phyloP scores from a whole-genome alignment of 176 grass and related monocot genomes.

The Lolium multiflorum region DNA sequence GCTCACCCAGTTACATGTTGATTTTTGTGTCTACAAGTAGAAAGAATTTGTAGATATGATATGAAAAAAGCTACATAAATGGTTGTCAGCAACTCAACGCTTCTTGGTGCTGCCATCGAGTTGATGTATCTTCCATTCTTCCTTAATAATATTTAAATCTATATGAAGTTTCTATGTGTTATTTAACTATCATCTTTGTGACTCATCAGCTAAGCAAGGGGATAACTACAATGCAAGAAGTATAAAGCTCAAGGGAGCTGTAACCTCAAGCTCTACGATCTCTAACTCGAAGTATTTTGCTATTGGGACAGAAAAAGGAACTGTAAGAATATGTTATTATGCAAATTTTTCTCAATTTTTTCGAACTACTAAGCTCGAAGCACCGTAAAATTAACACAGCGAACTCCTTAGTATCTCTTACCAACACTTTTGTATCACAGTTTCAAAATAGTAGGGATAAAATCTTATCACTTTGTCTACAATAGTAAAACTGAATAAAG shows the following conservation, averaged over 20 bases:
- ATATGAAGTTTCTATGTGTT: conserved; percentile 28
- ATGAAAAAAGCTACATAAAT: background rate
- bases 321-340: conserved; percentile 63
- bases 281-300: conserved; percentile 71
- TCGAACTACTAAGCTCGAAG: background rate
- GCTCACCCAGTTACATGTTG: background rate
- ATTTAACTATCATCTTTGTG: conserved; percentile 27
- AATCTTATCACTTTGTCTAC: background rate
- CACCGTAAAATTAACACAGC: background rate
- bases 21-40: conserved; percentile 6
- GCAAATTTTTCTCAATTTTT: background rate
- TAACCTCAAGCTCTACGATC: conserved; percentile 59
- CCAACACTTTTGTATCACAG: background rate
- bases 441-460: background rate
- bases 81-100: background rate
- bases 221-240: conserved; percentile 62
- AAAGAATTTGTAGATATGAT: conserved; percentile 5
- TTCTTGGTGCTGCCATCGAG: conserved; percentile 20
- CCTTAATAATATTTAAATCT: background rate
- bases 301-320: conserved; percentile 89
- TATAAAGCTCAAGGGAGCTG: conserved; percentile 84
- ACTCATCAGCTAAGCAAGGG: conserved; percentile 77
- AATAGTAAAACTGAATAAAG: conserved; percentile 1
- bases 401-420: background rate
- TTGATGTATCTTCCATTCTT: conserved; percentile 13